A percentile compares a stretch with the other conserved stretches of the same genome.
phyloP scores from a whole-genome alignment of 106 monocot species.

The Platanthera guangdongensis region DNA sequence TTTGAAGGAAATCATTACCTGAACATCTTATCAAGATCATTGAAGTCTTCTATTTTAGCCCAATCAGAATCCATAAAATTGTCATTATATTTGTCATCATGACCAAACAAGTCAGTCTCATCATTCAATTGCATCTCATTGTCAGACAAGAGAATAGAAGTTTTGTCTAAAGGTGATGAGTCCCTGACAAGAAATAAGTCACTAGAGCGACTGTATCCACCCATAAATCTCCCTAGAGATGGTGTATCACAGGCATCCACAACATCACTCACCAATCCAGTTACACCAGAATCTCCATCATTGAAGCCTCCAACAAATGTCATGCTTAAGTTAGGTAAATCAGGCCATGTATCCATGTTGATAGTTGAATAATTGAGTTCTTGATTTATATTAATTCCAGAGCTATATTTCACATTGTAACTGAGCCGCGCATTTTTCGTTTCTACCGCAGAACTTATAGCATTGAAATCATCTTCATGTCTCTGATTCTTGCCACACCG shows the following conservation, averaged over 20 bases:
- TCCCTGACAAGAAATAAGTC: neutral
- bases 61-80: slow-evolving; percentile 58
- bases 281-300: slow-evolving; percentile 18
- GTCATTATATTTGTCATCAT: slow-evolving; percentile 31
- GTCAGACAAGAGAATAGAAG: slow-evolving; percentile 22
- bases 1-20: slow-evolving; percentile 27
- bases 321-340: slow-evolving; percentile 51
- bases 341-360: slow-evolving; percentile 68
- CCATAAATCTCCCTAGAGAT: slow-evolving; percentile 26
- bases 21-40: slow-evolving; percentile 61
- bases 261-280: slow-evolving; percentile 13
- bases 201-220: slow-evolving; percentile 5
- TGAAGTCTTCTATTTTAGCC: slow-evolving; percentile 50
- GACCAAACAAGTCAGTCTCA: slow-evolving; percentile 27
- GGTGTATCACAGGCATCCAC: slow-evolving; percentile 12
- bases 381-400: slow-evolving; percentile 16
- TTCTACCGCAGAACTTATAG: slow-evolving; percentile 20
- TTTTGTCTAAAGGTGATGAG: slow-evolving; percentile 11
- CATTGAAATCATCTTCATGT: slow-evolving; percentile 14
- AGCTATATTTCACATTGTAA: slow-evolving; percentile 21
- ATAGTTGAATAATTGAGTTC: slow-evolving; percentile 27
- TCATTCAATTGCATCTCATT: slow-evolving; percentile 34
- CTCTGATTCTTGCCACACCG: slow-evolving; percentile 33
- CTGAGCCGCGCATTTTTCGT: slow-evolving; percentile 24
- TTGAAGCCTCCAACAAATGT: slow-evolving; percentile 21